Evolutionary conservation across 805 yeast species (phyloP), one percentile per base, ranked within the genome.

Genomic region (Priceomyces medius): DNA sequence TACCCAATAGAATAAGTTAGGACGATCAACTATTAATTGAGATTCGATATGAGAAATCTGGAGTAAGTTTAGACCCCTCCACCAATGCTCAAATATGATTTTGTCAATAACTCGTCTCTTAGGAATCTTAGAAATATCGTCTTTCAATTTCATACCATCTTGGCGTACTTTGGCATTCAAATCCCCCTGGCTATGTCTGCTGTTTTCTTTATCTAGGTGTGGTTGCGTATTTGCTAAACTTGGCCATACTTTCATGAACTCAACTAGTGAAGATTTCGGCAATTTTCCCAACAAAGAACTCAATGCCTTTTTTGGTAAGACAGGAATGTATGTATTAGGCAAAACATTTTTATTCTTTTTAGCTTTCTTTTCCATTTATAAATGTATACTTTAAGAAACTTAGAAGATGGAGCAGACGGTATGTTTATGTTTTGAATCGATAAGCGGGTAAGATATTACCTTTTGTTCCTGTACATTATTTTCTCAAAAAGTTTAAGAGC

Each of bases 41-140:
- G 83, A 77, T 49, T 86, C 93, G 4, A 85, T 61, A 45, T 84
- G 88, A 0, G 93, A 82, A 31, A 81, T 54, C 54, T 86, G 95
- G 13, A 80, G 65, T 1, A 82, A 61, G 48, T 81, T 83, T 32
- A 83, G 56, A 0, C 88, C 88, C 4, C 59, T 50, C 1, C 73
- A 62, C 76, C 86, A 83, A 48, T 65, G 74, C 10, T 75, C 73
- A 29, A 58, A 67, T 7, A 78, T 44, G n/a, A 80, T 63, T 26
- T 59, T 55, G 43, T 79, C 80, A 4, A 80, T 62, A 6, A 68
- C 45, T 28, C 55, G 50, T 26, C 59, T 44, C 43, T 68, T 69
- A 7, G 59, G 55, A 33, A 56, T 44, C 37, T 54, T 53, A 3
- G 45, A 18, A 5, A 41, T 27, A 9, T 34, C 20, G 12, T 34